phyloP scores from a whole-genome alignment of 352 stramenopile genomes.

The Phytophthora tentaculata region DNA sequence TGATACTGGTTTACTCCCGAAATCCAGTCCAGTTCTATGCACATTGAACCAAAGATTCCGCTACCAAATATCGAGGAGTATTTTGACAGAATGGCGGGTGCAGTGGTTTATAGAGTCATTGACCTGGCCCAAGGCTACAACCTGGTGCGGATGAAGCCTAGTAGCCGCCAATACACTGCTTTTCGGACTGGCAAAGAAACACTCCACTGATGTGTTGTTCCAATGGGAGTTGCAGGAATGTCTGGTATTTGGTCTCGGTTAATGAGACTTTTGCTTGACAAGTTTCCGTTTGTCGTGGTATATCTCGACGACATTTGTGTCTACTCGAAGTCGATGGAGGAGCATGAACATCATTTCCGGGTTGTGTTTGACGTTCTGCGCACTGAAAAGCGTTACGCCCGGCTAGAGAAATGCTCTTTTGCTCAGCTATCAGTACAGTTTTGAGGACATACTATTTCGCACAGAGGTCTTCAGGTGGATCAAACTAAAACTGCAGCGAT shows the following conservation, averaged over 20 bases:
- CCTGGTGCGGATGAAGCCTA: conserved; percentile 25
- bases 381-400: conserved; percentile 28
- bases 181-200: conserved; percentile 43
- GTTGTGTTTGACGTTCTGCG: conserved; percentile 33
- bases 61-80: conserved; percentile 23
- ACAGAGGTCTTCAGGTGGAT: conserved; percentile 21
- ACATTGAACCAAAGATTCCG: conserved; percentile 29
- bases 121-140: conserved; percentile 44
- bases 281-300: conserved; percentile 40
- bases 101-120: conserved; percentile 24
- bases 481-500: conserved; percentile 33
- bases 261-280: conserved; percentile 43
- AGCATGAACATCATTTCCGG: conserved; percentile 31
- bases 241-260: conserved; percentile 42
- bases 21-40: too few species aligned
- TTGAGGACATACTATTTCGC: conserved; percentile 33
- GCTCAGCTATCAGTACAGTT: conserved; percentile 26
- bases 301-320: conserved; percentile 48
- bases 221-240: conserved; percentile 50
- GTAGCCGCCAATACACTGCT: conserved; percentile 33
- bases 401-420: conserved; percentile 35
- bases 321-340: conserved; percentile 19
- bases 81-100: conserved; percentile 19
- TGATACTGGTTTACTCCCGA: too few species aligned
- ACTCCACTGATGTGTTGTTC: conserved; percentile 49